These are phyloP conservation scores for Podospora fimiseda DNA, from an alignment of 495 filamentous ascomycete genomes.

Conservation along the genomic window DNA sequence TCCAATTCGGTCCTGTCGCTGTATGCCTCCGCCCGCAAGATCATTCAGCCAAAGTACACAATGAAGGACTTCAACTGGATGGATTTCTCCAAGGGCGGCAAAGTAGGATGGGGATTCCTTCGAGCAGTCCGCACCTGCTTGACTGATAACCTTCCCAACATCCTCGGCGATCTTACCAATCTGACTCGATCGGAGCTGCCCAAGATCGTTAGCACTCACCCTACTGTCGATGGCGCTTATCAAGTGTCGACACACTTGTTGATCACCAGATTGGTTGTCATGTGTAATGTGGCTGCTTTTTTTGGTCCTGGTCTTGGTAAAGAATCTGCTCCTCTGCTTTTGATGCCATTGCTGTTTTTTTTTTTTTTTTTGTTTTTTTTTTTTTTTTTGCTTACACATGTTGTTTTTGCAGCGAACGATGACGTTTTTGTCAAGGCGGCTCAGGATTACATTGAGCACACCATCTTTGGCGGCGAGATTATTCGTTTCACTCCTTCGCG, in stretches of 20 bases:
- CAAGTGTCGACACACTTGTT: not conserved
- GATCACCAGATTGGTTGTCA: not conserved
- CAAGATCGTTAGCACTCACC: not conserved
- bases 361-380: not conserved
- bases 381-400: not conserved
- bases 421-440: conserved; percentile 16
- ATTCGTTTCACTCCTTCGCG: conserved; percentile 10
- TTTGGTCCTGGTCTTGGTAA: conserved; percentile 5
- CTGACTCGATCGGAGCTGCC: not conserved
- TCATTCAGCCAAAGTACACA: conserved; percentile 23
- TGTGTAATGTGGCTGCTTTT: not conserved
- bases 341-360: too few species aligned
- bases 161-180: conserved; percentile 10
- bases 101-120: conserved; percentile 21
- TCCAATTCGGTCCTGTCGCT: conserved; percentile 23
- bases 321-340: too few species aligned
- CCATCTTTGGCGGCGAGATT: conserved; percentile 13
- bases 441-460: conserved; percentile 16
- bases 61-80: conserved; percentile 22
- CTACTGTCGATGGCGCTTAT: not conserved
- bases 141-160: conserved; percentile 18
- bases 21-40: conserved; percentile 22
- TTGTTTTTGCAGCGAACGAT: conserved; percentile 9
- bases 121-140: conserved; percentile 23
- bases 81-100: conserved; percentile 16